These are phyloP conservation scores for Dalechampia spathulata DNA, from an alignment of 441 rosid species.

Conservation along the genomic window DNA sequence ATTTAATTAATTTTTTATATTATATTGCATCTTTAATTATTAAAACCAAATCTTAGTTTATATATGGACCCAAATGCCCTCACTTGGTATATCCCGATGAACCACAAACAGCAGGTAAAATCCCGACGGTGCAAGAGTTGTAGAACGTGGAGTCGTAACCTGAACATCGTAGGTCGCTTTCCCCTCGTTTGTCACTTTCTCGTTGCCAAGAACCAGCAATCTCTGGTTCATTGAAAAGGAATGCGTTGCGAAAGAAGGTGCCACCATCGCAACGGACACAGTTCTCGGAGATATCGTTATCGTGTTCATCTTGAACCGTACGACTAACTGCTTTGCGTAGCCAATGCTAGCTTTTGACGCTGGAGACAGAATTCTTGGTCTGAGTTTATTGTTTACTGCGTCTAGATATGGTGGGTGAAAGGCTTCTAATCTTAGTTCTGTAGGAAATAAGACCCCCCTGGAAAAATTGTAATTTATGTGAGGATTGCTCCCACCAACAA, in stretches of 20 bases:
- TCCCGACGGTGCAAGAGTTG: constrained; percentile 67
- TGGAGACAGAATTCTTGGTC: constrained; percentile 38
- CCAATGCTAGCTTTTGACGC: constrained; percentile 25
- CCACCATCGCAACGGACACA: constrained; percentile 41
- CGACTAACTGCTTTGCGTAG: constrained; percentile 25
- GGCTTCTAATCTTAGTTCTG: constrained; percentile 73
- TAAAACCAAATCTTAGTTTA: background rate
- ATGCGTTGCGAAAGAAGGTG: constrained; percentile 77
- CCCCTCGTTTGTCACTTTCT: constrained; percentile 16
- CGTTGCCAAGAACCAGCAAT: constrained; percentile 45
- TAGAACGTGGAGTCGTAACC: constrained; percentile 39
- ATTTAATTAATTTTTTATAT: too few species aligned
- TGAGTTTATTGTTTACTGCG: constrained; percentile 13
- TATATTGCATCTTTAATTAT: too few species aligned
- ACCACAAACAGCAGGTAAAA: constrained; percentile 70
- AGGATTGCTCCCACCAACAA: constrained; percentile 83
- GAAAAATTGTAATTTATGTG: constrained; percentile 50
- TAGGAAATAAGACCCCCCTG: constrained; percentile 47
- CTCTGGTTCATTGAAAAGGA: constrained; percentile 79
- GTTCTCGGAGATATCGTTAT: constrained; percentile 10
- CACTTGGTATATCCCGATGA: constrained; percentile 58
- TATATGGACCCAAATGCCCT: constrained; percentile 62
- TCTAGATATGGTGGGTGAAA: constrained; percentile 64
- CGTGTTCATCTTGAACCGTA: constrained; percentile 34
- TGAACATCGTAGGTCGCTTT: constrained; percentile 23